Base-by-base conservation (phyloP, 768 basidiomycete species). In the Amanita fuliginea region DNA sequence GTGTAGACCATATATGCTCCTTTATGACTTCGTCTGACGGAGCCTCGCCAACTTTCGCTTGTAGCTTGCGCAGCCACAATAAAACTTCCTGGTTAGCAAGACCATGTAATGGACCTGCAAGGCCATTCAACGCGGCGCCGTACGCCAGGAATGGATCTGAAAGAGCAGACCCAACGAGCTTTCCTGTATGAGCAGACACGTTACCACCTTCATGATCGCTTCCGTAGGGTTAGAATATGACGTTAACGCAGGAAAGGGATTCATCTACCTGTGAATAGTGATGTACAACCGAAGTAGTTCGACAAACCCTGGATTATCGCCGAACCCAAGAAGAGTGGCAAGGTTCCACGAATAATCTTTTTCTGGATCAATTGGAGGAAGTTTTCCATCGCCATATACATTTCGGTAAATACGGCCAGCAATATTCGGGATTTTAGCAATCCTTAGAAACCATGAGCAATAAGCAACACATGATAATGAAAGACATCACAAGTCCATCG, bases 151-250 rank as follows among this genome's bases (percentile, higher is more conserved):
- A 97, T 48, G 95, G 95, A 64, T 98, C 95, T 0, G 94, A 94
- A 51, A 98, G 84, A 46, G 95, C 94, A 48, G 92, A 93, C 49
- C 90, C 91, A 55, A 94, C 92, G 18, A 93, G 75, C 67, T 94
- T 90, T 51, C 88, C 88, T 18, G 91, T 86, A 73, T 94, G 91
- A 1, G 91, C 92, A 46, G 95, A 97, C 54, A 98, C 95, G 58
- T 98, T 98, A 40, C 95, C 95, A 64, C 95, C 95, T 68, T 98
- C 95, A 69, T 98, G 95, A 63, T 98, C 95, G 63, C 86, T 85
- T 36, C 36, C 18, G 26, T 13, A 41, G 10, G 1, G 16, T 9
- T 10, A 24, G 41, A 43, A 30, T 11, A 33, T 26, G 40, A 22
- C 18, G 24, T 34, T 1, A 47, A 39, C n/a, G 16, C 8, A 19